phyloP scores from a whole-genome alignment of 2,329 filamentous ascomycete genomes.

The Diaporthe longicolla region DNA sequence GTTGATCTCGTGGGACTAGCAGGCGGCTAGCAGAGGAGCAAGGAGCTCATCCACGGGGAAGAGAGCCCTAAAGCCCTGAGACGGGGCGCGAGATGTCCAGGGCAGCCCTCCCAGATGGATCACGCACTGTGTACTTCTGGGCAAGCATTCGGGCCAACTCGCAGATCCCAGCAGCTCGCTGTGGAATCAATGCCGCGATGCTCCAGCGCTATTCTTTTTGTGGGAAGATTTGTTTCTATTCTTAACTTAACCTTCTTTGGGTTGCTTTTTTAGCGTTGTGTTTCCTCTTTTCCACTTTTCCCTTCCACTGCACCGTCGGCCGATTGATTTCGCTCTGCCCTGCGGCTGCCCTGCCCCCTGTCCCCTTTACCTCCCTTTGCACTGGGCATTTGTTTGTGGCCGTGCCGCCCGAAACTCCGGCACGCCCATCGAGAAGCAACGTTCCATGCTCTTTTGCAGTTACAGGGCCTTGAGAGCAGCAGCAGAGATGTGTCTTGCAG shows the following conservation, averaged over 20 bases:
- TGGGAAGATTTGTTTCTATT: slow-evolving; percentile 38
- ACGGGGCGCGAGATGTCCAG: slow-evolving; percentile 6
- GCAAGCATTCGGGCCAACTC: slow-evolving; percentile 18
- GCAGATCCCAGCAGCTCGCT: slow-evolving; percentile 39
- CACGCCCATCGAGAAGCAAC: slow-evolving; percentile 34
- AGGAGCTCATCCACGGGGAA: slow-evolving; percentile 28
- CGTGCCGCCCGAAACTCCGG: slow-evolving; percentile 27
- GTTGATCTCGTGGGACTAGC: slow-evolving; percentile 20
- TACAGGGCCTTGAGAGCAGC: slow-evolving; percentile 18
- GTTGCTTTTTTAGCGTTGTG: slow-evolving; percentile 37
- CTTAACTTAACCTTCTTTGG: slow-evolving; percentile 44
- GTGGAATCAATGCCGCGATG: slow-evolving; percentile 38
- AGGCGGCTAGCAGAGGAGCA: slow-evolving; percentile 21
- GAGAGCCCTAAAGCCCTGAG: slow-evolving; percentile 12
- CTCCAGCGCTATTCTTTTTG: slow-evolving; percentile 14
- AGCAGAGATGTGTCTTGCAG: slow-evolving; percentile 26
- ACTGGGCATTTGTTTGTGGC: slow-evolving; percentile 27
- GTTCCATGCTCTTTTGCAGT: slow-evolving; percentile 33
- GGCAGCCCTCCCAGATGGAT: neutral
- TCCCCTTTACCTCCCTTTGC: slow-evolving; percentile 24
- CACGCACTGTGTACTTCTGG: slow-evolving; percentile 40
- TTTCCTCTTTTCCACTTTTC: slow-evolving; percentile 31
- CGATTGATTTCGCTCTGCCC: slow-evolving; percentile 36
- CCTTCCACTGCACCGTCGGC: slow-evolving; percentile 26
- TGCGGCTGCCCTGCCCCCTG: slow-evolving; percentile 6